Evolutionary conservation across 768 basidiomycete species (phyloP).

Genomic region (Tylopilus intermedius): DNA sequence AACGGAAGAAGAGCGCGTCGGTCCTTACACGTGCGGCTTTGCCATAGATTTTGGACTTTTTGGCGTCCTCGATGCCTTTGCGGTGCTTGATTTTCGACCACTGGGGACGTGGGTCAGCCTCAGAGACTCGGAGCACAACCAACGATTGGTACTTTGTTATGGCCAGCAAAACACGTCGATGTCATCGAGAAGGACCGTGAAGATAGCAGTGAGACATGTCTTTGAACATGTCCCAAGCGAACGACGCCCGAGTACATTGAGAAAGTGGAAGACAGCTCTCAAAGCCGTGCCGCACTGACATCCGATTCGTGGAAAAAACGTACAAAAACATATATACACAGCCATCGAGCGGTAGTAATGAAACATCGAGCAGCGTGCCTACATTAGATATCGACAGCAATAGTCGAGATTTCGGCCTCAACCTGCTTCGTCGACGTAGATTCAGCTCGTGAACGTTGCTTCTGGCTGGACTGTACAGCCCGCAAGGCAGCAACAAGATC

Average conservation of each 20-base stretch:
- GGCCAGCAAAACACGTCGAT: constrained; percentile 30
- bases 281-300: too few relatives aligned
- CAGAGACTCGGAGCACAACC: not conserved
- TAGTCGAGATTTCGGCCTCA: not conserved
- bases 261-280: too few relatives aligned
- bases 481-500: constrained; percentile 70
- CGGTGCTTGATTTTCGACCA: constrained; percentile 72
- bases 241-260: not conserved
- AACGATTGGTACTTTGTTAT: constrained; percentile 34
- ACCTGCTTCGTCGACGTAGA: constrained; percentile 8
- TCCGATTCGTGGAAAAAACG: too few relatives aligned
- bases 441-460: constrained; percentile 2
- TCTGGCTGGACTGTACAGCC: constrained; percentile 52
- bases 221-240: not conserved
- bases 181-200: not conserved
- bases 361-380: not conserved
- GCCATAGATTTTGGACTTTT: constrained; percentile 54
- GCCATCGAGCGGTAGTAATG: not conserved
- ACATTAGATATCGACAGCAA: not conserved
- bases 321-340: too few relatives aligned
- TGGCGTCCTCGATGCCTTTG: constrained; percentile 60
- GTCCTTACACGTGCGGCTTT: constrained; percentile 50
- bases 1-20: not conserved
- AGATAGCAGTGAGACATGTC: not conserved
- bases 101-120: constrained; percentile 30